Evolutionary conservation across 768 basidiomycete genomes (phyloP), one percentile per base, ranked within the genome.

Genomic region (Boletus fagicola): DNA sequence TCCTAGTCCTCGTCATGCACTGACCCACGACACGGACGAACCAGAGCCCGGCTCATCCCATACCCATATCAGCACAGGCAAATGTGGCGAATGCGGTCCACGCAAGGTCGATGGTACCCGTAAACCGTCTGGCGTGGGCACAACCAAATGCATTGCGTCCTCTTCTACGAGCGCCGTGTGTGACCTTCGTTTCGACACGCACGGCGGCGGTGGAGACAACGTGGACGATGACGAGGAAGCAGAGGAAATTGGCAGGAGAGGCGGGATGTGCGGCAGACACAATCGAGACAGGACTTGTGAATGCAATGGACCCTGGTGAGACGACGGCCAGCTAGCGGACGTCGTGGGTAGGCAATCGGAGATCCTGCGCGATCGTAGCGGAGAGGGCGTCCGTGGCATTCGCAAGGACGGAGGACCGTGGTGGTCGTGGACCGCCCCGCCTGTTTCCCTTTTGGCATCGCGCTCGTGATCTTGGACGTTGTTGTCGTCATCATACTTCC

Each of bases 371-470:
- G 57, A 50, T 10, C 48, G 48, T 8, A 46, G 55, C 8, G 67
- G 61, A 31, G 57, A 59, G 7, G 65, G 49, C 10, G 58, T 61
- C 6, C 13, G 56, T 5, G 54, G 45, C 16, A 24, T 31, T 0
- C 11, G 46, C 9, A 53, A 59, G n/a, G 44, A 26, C 20, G 48
- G 24, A 42, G 16, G 30, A 30, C 30, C 30, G 8, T 30, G 30
- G 7, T 9, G 30, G 8, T 30, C 46, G 8, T 13, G 49, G 18
- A 40, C 20, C 28, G 9, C 26, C 15, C 45, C 53, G 40, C 47
- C 38, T 42, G 36, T n/a, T n/a, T n/a, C n/a, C n/a, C n/a, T 40
- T 30, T 69, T 70, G 31, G 79, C 26, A 33, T 42, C 43, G 4
- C 15, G 33, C 11, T 26, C 51, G 42, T 54, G 58, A n/a, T 46